Percentiles rank a stretch among this genome's conserved stretches.
These are phyloP conservation scores for Trichoderma koningii DNA, from an alignment of 2,329 filamentous ascomycete genomes.

Conservation along the genomic window DNA sequence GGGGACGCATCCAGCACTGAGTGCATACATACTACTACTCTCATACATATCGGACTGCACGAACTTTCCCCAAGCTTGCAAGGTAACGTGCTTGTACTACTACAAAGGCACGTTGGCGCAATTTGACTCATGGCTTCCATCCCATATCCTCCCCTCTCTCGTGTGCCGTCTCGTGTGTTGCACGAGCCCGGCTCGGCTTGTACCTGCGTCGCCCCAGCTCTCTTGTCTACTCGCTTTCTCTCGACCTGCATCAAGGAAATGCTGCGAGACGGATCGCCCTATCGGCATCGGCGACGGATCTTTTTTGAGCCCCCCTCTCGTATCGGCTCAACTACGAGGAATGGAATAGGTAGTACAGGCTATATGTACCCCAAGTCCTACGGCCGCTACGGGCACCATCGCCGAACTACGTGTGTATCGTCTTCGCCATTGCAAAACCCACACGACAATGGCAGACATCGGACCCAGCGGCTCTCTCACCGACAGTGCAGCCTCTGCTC, in stretches of 20 bases:
- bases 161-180: background rate
- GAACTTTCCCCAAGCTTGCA: no score
- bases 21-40: no score
- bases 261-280: slow-evolving; percentile 8
- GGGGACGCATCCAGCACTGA: background rate
- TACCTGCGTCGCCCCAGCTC: slow-evolving; percentile 21
- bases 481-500: background rate
- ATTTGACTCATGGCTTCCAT: slow-evolving; percentile 6
- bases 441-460: background rate
- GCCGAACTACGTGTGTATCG: background rate
- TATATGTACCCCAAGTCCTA: no score
- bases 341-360: no score
- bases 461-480: slow-evolving; percentile 1
- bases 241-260: slow-evolving; percentile 9
- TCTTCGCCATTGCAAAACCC: background rate
- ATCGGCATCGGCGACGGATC: background rate
- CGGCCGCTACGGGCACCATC: no score
- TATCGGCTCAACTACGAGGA: background rate
- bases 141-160: background rate
- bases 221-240: background rate
- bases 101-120: background rate
- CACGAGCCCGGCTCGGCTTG: slow-evolving; percentile 2
- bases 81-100: background rate
- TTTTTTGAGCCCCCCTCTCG: background rate
- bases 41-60: no score